Base-by-base conservation (phyloP, 352 stramenopile species). In the Globisporangium viniferum region DNA sequence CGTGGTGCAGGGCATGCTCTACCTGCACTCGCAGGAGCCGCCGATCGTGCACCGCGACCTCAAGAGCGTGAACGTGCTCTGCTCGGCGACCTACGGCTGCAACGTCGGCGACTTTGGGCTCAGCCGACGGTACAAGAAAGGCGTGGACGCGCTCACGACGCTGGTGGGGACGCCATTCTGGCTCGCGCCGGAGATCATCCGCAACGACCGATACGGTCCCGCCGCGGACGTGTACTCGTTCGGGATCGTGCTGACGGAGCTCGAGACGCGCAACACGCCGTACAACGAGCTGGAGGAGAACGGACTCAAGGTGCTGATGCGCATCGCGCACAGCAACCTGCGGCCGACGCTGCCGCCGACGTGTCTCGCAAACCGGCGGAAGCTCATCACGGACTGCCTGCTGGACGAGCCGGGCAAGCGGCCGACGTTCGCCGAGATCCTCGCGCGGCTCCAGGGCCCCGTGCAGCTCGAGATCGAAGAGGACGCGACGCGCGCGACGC, bases 1-100 rank as follows among this genome's bases (percentile, higher is more conserved):
- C 65, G 86, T 81, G 4, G 87, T 91, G 4, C 88, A 94, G 41
- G 89, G 89, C 18, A 95, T 96, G 89, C 77, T 96, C 7, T 96
- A 96, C 63, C 61, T 96, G 35, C 89, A 96, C 70, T 93, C 89
- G 7, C 87, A 93, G 59, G 86, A 96, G 62, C 79, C 77, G 10
- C 86, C 88, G 10, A 85, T 96, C 46, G 86, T 96, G 24, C 89
- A 96, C 54, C 87, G 89, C 24, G 89, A 96, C 68, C 70, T 96
- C 39, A 96, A 96, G 75, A 94, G 86, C 61, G 89, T 96, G 60
- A 96, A 96, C 64, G 86, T 96, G 46, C 76, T 96, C 12, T 96
- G 89, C 64, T 96, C 89, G 20, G 86, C 84, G 29, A 96, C 89
- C 15, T 96, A 88, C 63, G 89, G 89, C 55, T 96, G 89, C 67